phyloP scores from a whole-genome alignment of 371 early-diverging fungal species.

The Apophysomyces sp. region DNA sequence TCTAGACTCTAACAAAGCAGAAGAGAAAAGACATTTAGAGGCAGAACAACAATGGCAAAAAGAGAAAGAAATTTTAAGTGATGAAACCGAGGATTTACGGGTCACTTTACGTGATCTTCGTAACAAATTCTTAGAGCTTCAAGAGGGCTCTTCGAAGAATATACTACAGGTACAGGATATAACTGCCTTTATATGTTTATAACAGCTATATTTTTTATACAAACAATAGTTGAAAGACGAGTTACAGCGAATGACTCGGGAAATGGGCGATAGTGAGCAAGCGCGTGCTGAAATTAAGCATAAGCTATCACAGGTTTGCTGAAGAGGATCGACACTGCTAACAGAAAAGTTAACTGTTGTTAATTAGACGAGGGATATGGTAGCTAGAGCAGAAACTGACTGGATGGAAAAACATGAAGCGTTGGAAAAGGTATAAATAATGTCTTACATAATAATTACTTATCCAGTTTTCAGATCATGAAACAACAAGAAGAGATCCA shows the following conservation, averaged over 20 bases:
- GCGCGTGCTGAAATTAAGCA: conserved; percentile 44
- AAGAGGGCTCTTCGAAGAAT: not conserved
- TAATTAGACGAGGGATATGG: conserved; percentile 46
- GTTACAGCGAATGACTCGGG: conserved; percentile 15
- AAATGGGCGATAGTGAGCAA: conserved; percentile 33
- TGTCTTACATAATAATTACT: not conserved
- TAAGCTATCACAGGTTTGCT: conserved; percentile 35
- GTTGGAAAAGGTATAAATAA: conserved; percentile 16
- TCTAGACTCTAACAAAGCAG: not conserved
- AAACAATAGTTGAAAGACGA: conserved; percentile 14
- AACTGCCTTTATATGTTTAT: not conserved
- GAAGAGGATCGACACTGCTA: not conserved
- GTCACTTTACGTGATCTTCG: not conserved
- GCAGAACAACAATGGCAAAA: not conserved
- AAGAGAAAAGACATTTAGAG: not conserved
- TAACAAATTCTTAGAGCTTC: not conserved
- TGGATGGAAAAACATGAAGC: conserved; percentile 46
- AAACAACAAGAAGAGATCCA: conserved; percentile 2
- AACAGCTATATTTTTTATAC: not conserved
- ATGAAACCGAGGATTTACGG: not conserved
- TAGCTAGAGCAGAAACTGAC: conserved; percentile 48
- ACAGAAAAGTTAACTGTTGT: not conserved
- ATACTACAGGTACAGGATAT: not conserved
- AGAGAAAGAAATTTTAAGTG: not conserved
- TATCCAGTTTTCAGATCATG: not conserved